Conservation (phyloP, 108 stramenopile genomes). For the Nannochloropsis oceanica region DNA sequence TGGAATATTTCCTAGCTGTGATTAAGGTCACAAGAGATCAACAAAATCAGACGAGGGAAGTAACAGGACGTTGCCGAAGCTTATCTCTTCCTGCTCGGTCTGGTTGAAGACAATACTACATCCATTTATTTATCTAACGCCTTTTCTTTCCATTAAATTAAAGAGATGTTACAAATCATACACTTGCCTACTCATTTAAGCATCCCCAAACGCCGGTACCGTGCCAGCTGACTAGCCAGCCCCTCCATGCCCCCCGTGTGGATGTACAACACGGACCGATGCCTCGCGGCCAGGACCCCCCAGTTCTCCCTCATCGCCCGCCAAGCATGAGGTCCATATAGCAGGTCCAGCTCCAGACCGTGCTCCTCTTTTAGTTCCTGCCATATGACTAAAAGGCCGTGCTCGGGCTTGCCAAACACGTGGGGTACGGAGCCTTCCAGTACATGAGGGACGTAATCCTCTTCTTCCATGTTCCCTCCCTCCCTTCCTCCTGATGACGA, state of each 20-base stretch:
- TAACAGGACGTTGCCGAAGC: no score
- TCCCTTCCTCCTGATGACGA: neutral
- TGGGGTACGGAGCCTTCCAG: neutral
- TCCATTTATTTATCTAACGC: no score
- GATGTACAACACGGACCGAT: slow-evolving; percentile 59
- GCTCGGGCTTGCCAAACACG: neutral
- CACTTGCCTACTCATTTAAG: slow-evolving; percentile 1
- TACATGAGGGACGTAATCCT: neutral
- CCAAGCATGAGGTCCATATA: slow-evolving; percentile 24
- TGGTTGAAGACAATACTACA: no score
- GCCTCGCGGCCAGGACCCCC: neutral
- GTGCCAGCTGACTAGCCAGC: slow-evolving; percentile 57
- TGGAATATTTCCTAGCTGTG: no score
- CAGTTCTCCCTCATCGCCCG: slow-evolving; percentile 1
- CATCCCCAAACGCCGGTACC: slow-evolving; percentile 66
- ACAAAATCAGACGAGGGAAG: no score
- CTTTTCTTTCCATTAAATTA: no score
- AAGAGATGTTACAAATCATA: no score
- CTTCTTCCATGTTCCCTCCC: neutral
- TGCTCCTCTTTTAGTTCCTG: neutral
- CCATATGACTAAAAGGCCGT: neutral
- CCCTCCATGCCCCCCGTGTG: slow-evolving; percentile 82
- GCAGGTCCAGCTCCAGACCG: slow-evolving; percentile 23
- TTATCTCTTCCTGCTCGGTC: no score
- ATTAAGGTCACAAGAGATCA: no score